phyloP scores from a whole-genome alignment of 1,139 yeast species.

The Zhuliangozyma parablackwelliae region DNA sequence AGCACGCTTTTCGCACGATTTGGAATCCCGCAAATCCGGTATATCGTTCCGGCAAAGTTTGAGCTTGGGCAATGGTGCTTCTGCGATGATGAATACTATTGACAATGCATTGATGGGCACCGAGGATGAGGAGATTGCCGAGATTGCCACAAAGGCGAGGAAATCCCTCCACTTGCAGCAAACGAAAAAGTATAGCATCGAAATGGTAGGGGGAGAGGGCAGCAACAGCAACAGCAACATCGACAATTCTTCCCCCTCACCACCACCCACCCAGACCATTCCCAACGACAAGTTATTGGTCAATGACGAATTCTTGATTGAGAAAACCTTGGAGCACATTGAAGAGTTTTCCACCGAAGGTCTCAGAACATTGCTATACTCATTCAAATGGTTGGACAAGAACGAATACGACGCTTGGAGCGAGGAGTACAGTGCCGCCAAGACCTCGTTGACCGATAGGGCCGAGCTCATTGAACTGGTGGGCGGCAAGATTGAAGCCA shows the following conservation, averaged over 20 bases:
- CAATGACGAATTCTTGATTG: constrained; percentile 78
- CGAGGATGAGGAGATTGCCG: constrained; percentile 55
- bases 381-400: constrained; percentile 65
- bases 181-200: constrained; percentile 48
- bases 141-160: constrained; percentile 55
- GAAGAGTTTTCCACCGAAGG: constrained; percentile 96
- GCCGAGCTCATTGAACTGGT: constrained; percentile 61
- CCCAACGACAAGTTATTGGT: constrained; percentile 61
- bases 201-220: constrained; percentile 8
- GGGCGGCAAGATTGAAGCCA: constrained; percentile 68
- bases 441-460: constrained; percentile 69
- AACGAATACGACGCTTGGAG: constrained; percentile 66
- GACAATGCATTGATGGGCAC: constrained; percentile 53
- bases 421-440: constrained; percentile 64
- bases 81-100: constrained; percentile 41
- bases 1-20: constrained; percentile 36
- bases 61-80: constrained; percentile 15
- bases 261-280: constrained; percentile 20
- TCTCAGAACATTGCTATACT: constrained; percentile 79
- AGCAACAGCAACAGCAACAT: background rate
- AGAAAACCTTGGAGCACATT: constrained; percentile 80
- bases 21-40: constrained; percentile 24
- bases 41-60: constrained; percentile 33
- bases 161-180: constrained; percentile 64
- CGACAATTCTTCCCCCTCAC: background rate